Percentiles rank a stretch among this genome's conserved stretches.
phyloP scores from a whole-genome alignment of 306 rosid genomes.

The Vachellia collinsii region DNA sequence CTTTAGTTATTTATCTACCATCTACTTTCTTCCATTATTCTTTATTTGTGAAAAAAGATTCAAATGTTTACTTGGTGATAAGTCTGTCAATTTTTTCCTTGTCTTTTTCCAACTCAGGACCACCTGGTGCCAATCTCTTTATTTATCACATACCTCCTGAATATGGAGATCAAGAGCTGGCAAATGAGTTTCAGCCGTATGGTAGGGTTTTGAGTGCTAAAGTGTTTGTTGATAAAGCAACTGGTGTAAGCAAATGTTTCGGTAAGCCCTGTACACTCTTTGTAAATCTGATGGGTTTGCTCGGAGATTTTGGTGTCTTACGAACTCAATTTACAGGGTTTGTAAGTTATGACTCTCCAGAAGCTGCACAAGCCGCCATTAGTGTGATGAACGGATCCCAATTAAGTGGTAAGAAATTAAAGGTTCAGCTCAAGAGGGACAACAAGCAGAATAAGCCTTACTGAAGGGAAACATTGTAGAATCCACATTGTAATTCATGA shows the following conservation, averaged over 20 bases:
- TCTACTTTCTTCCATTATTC: not conserved
- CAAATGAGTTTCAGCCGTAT: slow-evolving; percentile 80
- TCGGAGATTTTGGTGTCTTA: slow-evolving; percentile 39
- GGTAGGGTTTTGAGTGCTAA: slow-evolving; percentile 97
- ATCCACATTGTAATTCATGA: slow-evolving; percentile 61
- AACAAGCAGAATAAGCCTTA: slow-evolving; percentile 83
- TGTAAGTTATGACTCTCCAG: slow-evolving; percentile 92
- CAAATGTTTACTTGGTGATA: slow-evolving; percentile 25
- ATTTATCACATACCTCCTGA: slow-evolving; percentile 99
- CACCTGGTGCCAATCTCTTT: slow-evolving; percentile 97
- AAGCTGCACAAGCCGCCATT: slow-evolving; percentile 88
- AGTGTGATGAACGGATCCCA: slow-evolving; percentile 87
- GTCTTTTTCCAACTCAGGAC: slow-evolving; percentile 62
- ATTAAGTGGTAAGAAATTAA: slow-evolving; percentile 89
- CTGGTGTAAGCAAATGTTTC: slow-evolving; percentile 97
- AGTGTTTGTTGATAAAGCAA: slow-evolving; percentile 97
- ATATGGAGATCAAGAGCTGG: slow-evolving; percentile 89
- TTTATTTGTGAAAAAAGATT: slow-evolving; percentile 1
- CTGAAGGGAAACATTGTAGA: slow-evolving; percentile 56
- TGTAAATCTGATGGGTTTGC: slow-evolving; percentile 30
- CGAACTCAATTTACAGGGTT: slow-evolving; percentile 68
- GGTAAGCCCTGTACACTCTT: slow-evolving; percentile 58
- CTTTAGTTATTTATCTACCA: slow-evolving; percentile 4
- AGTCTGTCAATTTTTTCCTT: slow-evolving; percentile 40
- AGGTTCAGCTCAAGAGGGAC: slow-evolving; percentile 99